Evolutionary conservation across 2,329 filamentous ascomycete genomes (phyloP).

Genomic region (Incumbomyces delicatus): DNA sequence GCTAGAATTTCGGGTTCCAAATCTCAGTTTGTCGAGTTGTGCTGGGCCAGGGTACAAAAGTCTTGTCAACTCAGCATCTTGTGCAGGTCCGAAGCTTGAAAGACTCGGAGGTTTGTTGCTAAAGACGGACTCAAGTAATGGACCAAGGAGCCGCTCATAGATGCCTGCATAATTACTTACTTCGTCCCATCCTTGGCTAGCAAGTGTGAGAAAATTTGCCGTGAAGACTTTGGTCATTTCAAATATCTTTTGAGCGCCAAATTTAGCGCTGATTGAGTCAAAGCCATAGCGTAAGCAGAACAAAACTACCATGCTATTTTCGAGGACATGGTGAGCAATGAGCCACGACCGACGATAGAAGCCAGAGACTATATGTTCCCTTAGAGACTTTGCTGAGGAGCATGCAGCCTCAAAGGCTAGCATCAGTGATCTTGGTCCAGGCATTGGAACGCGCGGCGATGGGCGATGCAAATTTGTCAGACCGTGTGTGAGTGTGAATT

Average conservation of each 20-base stretch:
- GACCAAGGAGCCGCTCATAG: slow-evolving; percentile 23
- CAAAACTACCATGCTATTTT: slow-evolving; percentile 23
- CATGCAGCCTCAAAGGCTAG: slow-evolving; percentile 22
- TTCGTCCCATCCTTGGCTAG: slow-evolving; percentile 26
- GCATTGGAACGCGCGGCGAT: slow-evolving; percentile 20
- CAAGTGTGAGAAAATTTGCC: slow-evolving; percentile 24
- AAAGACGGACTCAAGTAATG: slow-evolving; percentile 26
- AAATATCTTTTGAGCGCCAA: slow-evolving; percentile 24
- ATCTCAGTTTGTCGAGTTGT: slow-evolving; percentile 21
- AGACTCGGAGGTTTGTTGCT: slow-evolving; percentile 18
- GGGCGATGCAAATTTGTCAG: slow-evolving; percentile 22
- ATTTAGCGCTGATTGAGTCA: slow-evolving; percentile 22
- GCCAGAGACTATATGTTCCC: slow-evolving; percentile 21
- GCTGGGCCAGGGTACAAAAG: slow-evolving; percentile 21
- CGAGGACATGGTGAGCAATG: slow-evolving; percentile 21
- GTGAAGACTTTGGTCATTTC: slow-evolving; percentile 27
- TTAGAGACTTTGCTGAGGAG: slow-evolving; percentile 18
- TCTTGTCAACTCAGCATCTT: slow-evolving; percentile 21
- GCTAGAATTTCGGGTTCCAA: slow-evolving; percentile 13
- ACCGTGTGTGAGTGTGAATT: slow-evolving; percentile 21
- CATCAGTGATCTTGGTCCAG: slow-evolving; percentile 19
- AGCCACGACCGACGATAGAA: slow-evolving; percentile 23
- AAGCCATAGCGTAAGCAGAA: slow-evolving; percentile 26
- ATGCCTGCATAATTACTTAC: slow-evolving; percentile 24
- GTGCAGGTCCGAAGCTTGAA: slow-evolving; percentile 20